Percentiles rank a stretch among this genome's conserved stretches.
Evolutionary conservation across 2,329 filamentous ascomycete genomes (phyloP).

Genomic region (Rugonectria rugulosa): DNA sequence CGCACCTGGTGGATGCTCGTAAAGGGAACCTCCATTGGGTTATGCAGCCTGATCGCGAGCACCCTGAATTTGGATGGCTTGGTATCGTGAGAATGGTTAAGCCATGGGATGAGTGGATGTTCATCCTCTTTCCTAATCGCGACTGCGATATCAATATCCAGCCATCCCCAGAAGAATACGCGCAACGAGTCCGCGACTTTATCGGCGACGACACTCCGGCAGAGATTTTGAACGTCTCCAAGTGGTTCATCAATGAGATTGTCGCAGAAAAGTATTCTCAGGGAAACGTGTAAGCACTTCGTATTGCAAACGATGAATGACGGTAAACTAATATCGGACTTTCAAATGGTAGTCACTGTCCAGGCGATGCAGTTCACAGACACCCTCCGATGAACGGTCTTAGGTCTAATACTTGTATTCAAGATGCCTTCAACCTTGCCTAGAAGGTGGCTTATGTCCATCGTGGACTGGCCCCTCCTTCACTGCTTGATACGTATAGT

Average conservation of each 20-base stretch:
- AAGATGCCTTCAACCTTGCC: slow-evolving; percentile 63
- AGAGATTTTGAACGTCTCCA: slow-evolving; percentile 59
- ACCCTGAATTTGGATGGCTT: slow-evolving; percentile 59
- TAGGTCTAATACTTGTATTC: slow-evolving; percentile 66
- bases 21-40: slow-evolving; percentile 69
- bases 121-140: slow-evolving; percentile 57
- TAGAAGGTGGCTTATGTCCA: slow-evolving; percentile 62
- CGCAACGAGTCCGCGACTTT: slow-evolving; percentile 53
- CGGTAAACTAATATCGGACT: too few relatives aligned
- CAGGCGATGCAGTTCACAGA: slow-evolving; percentile 66
- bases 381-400: slow-evolving; percentile 66
- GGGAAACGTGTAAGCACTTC: slow-evolving; percentile 56
- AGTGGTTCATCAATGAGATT: slow-evolving; percentile 69
- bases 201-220: slow-evolving; percentile 62
- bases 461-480: slow-evolving; percentile 40
- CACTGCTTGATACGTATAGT: slow-evolving; percentile 53
- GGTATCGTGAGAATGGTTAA: slow-evolving; percentile 66
- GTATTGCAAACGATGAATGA: slow-evolving; percentile 7
- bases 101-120: slow-evolving; percentile 70
- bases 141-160: slow-evolving; percentile 45
- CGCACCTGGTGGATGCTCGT: slow-evolving; percentile 55
- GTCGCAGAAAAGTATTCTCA: slow-evolving; percentile 64
- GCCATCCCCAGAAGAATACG: slow-evolving; percentile 56
- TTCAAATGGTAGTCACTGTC: slow-evolving; percentile 60
- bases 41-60: slow-evolving; percentile 60